These are phyloP conservation scores for Glaciozyma antarctica DNA, from an alignment of 768 basidiomycete genomes.

Conservation along the genomic window DNA sequence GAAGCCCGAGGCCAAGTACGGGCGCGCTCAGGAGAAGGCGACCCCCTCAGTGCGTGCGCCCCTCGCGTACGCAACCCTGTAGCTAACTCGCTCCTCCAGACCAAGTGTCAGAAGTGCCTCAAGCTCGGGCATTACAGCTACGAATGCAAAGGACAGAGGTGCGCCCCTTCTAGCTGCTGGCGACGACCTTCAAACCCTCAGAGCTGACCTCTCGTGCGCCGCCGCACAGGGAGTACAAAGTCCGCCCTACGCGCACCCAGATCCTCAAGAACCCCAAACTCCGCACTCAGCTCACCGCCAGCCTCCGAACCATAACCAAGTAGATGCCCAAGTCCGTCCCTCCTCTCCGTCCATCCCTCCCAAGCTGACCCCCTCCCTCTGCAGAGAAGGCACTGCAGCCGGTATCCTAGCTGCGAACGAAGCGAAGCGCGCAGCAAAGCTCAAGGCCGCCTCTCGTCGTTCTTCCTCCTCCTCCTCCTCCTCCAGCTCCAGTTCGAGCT, in stretches of 20 bases:
- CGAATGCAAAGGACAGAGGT: conserved; percentile 23
- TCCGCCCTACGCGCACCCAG: conserved; percentile 20
- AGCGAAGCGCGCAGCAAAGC: conserved; percentile 18
- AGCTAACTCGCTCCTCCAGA: not conserved
- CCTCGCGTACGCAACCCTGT: not conserved
- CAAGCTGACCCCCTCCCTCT: no score
- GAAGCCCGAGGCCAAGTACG: not conserved
- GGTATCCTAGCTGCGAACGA: conserved; percentile 30
- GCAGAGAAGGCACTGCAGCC: conserved; percentile 21
- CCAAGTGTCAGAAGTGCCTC: conserved; percentile 25
- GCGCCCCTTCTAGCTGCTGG: not conserved
- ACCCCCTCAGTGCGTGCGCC: not conserved
- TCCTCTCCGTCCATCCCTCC: no score
- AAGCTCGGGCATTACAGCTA: conserved; percentile 18
- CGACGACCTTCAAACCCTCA: not conserved
- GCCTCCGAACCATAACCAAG: conserved; percentile 3
- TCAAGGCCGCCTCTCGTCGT: not conserved
- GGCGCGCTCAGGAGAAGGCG: not conserved
- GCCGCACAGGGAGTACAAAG: conserved; percentile 3
- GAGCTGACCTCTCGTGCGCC: not conserved
- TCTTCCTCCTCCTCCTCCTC: not conserved
- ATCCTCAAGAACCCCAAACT: conserved; percentile 31
- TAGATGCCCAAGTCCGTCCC: conserved; percentile 15
- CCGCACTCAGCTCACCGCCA: conserved; percentile 4
- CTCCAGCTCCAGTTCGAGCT: not conserved